Evolutionary conservation across 2,329 filamentous ascomycete genomes (phyloP), one percentile per base, ranked within the genome.

Genomic region (Hypocreales sp.): DNA sequence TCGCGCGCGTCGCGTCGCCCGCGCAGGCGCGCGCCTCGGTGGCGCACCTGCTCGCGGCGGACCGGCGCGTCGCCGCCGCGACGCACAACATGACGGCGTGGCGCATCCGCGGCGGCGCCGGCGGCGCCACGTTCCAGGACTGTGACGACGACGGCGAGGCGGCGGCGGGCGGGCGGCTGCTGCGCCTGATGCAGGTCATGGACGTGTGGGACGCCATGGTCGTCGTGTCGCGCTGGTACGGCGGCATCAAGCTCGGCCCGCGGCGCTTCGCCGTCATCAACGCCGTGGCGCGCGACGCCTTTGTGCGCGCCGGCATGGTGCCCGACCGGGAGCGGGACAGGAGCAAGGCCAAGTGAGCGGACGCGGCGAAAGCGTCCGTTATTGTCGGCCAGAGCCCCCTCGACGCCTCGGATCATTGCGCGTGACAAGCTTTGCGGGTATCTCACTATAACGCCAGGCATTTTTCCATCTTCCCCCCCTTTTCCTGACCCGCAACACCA

Each of bases 21-120:
- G 58, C 64, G 1, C 69, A 90, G 50, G 87, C 86, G 3, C 69
- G 72, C 31, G 52, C 58, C 3, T 86, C 71, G 43, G 55, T 95
- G 2, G 61, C 71, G 23, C 75, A 92, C 48, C 64, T 98, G 1
- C 63, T 94, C 7, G 67, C 75, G 5, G 79, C 73, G 7, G 84
- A 95, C 52, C 84, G 79, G 54, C 83, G 80, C 40, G 76, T 83
- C 20, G 76, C 83, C n/a, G 61, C 67, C 25, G 90, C 90, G 5
- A 84, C 87, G 33, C 90, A 98, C 51, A 95, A 95, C 50, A 94
- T 98, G 46, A 86, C 79, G 13, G 87, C 87, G 2, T 95, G 84
- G 81, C 71, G 90, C 8, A 86, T 95, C 29, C 70, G 67, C 17
- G 70, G 68, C 0, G 45, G 5, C 5, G 21, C 6, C 9, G 12